Evolutionary conservation across 805 yeast genomes (phyloP), one percentile per base, ranked within the genome.

Genomic region (Metschnikowia proteae): DNA sequence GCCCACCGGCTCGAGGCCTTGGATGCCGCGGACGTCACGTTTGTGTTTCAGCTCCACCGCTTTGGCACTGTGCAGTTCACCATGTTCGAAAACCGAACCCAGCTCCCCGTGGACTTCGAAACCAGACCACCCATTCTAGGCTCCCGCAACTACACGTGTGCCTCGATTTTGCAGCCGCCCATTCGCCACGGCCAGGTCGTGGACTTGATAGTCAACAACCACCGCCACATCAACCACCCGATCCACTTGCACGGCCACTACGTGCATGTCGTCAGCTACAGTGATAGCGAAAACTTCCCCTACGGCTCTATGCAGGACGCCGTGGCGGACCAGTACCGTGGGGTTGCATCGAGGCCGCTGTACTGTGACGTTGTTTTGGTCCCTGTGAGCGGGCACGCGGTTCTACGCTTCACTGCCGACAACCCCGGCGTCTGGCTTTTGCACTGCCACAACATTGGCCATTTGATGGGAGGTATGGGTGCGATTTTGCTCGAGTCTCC

Each of bases 381-480:
- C 3, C 59, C 65, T 1, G 61, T 66, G 6, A 64, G 65, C 1
- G 73, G 73, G 1, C 70, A 65, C 47, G 61, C 62, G 1, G 66
- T 68, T 1, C 47, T 67, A 11, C 52, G 73, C 35, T 57, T 68
- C 39, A 55, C 54, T 30, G 71, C 70, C 1, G 58, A 65, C 36
- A 68, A 65, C 38, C 71, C 66, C 1, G 70, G 67, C 3, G 49
- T 58, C 8, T 67, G 71, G 65, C 51, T 61, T 22, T 31, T 66
- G 6, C 73, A 68, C 50, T 68, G 73, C 45, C 73, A 68, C 49
- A 66, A 65, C 47, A 55, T 64, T 23, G 63, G 68, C 6, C 73
- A 68, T 43, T 54, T 67, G 46, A 41, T 60, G 36, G 66, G 68
- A 22, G 73, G 71, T 10, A 67, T 55, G 58, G 64, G 63, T 6